phyloP scores from a whole-genome alignment of 2,329 filamentous ascomycete genomes.

The Thermoascus crustaceus region DNA sequence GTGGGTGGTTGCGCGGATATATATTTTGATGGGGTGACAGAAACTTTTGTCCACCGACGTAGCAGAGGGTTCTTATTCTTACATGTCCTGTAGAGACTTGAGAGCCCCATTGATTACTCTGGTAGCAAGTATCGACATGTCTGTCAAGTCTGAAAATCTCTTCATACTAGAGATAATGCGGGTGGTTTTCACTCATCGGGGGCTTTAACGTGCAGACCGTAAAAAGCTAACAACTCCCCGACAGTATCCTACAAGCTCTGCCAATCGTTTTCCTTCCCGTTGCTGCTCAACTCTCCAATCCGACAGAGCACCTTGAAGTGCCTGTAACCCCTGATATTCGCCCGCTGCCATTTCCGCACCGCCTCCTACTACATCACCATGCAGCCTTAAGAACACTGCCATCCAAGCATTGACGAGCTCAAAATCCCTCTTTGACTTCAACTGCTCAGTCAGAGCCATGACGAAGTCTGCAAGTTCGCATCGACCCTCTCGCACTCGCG shows the following conservation, averaged over 20 bases:
- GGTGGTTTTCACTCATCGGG: slow-evolving; percentile 1
- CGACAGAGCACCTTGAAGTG: slow-evolving; percentile 51
- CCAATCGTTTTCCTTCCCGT: slow-evolving; percentile 61
- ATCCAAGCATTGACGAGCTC: slow-evolving; percentile 97
- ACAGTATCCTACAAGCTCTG: slow-evolving; percentile 76
- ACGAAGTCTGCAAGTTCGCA: slow-evolving; percentile 77
- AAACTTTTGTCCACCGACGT: too few species aligned
- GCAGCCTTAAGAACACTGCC: slow-evolving; percentile 80
- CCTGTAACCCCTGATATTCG: slow-evolving; percentile 36
- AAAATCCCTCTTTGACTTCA: slow-evolving; percentile 69
- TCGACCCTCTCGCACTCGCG: slow-evolving; percentile 34
- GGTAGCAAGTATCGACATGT: too few species aligned
- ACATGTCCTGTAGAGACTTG: too few species aligned
- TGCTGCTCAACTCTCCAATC: slow-evolving; percentile 68
- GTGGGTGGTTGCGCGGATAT: too few species aligned
- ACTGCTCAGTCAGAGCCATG: slow-evolving; percentile 62
- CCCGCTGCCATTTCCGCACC: slow-evolving; percentile 41
- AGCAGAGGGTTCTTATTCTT: too few species aligned
- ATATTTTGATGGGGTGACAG: too few species aligned
- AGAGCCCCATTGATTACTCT: too few species aligned
- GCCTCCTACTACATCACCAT: slow-evolving; percentile 52
- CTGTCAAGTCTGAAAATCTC: not conserved
- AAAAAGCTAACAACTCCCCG: slow-evolving; percentile 78
- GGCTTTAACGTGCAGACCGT: slow-evolving; percentile 44
- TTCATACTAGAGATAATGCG: not conserved